Evolutionary conservation across 1,284 basidiomycete genomes (phyloP), one percentile per base, ranked within the genome.

Genomic region (Apiotrichum siamense): DNA sequence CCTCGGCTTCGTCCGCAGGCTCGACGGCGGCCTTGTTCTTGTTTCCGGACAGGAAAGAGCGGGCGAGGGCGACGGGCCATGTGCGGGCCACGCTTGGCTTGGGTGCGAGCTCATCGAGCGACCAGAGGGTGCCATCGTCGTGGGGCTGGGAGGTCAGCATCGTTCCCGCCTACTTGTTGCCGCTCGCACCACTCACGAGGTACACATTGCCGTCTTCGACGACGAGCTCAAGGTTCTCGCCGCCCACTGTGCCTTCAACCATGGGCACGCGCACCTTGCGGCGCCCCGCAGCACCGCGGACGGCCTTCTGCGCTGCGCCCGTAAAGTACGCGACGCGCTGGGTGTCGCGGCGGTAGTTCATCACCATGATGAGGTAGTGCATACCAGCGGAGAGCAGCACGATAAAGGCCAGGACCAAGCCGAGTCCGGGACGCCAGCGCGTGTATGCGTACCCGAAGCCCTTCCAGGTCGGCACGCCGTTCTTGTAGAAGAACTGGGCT

Each of bases 371-470:
- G 33, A 89, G 58, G 61, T 86, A 86, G 72, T 97, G 92, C 63
- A 94, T 68, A 2, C 77, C 78, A 13, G 85, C 85, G 0, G 88
- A 84, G 35, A 93, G 72, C 40, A 86, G 56, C 6, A 79, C 76
- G 64, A 97, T 76, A 77, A 94, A 94, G 12, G 79, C 64, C 49
- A 87, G 56, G 27, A 92, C 91, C 29, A 81, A 81, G 54, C 82
- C 81, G 58, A 97, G 79, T 37, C 91, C 89, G 20, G 92, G 92
- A 38, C 92, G 81, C 79, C 87, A 97, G 54, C 92, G 84, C 31
- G 87, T 83, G 73, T 96, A 96, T 72, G 93, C 94, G 72, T 96
- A 94, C n/a, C 70, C 70, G 31, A 71, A 67, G 29, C 73, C 73
- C 43, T 72, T 63, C 73, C 73, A 75, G 55, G 58, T 66, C 5